Conservation (phyloP, 2,329 filamentous ascomycete species). For the Colletotrichum tamarilloi region DNA sequence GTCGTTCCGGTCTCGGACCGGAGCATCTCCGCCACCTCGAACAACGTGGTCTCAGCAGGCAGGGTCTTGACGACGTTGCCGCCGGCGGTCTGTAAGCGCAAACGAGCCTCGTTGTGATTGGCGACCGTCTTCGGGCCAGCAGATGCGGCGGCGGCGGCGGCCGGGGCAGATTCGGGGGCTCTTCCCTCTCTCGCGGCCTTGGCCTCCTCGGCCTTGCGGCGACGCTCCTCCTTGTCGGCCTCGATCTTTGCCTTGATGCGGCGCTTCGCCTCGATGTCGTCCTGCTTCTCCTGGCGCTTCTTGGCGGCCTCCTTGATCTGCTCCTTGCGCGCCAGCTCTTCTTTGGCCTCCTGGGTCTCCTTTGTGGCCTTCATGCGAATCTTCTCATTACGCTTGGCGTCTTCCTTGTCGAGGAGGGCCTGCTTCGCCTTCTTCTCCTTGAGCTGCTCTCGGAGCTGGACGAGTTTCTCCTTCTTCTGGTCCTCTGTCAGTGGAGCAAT, state of each 20-base stretch:
- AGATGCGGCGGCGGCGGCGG: slow-evolving; percentile 50
- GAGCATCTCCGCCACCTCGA: slow-evolving; percentile 86
- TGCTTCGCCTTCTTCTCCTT: slow-evolving; percentile 78
- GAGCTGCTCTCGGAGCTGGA: slow-evolving; percentile 78
- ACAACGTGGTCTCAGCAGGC: slow-evolving; percentile 89
- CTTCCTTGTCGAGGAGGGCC: slow-evolving; percentile 79
- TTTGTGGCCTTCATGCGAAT: slow-evolving; percentile 88
- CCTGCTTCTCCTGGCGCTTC: slow-evolving; percentile 89
- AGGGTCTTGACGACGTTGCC: slow-evolving; percentile 90
- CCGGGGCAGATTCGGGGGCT: slow-evolving; percentile 58
- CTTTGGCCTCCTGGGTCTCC: slow-evolving; percentile 89
- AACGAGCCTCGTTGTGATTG: slow-evolving; percentile 81
- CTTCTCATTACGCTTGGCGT: slow-evolving; percentile 87
- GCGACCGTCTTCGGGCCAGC: slow-evolving; percentile 70
- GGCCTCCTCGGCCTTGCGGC: slow-evolving; percentile 84
- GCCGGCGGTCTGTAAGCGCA: slow-evolving; percentile 80
- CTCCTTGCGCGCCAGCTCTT: slow-evolving; percentile 88
- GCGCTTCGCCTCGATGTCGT: slow-evolving; percentile 86
- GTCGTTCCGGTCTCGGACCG: slow-evolving; percentile 75
- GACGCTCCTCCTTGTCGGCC: slow-evolving; percentile 90
- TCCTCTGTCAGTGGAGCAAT: slow-evolving; percentile 91
- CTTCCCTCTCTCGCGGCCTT: slow-evolving; percentile 89
- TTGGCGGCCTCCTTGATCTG: slow-evolving; percentile 89
- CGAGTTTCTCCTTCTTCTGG: slow-evolving; percentile 84
- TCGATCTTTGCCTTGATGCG: slow-evolving; percentile 94